Percentiles rank a stretch among this genome's conserved stretches.
phyloP scores from a whole-genome alignment of 257 asterid genomes.

The Handroanthus guayacan region DNA sequence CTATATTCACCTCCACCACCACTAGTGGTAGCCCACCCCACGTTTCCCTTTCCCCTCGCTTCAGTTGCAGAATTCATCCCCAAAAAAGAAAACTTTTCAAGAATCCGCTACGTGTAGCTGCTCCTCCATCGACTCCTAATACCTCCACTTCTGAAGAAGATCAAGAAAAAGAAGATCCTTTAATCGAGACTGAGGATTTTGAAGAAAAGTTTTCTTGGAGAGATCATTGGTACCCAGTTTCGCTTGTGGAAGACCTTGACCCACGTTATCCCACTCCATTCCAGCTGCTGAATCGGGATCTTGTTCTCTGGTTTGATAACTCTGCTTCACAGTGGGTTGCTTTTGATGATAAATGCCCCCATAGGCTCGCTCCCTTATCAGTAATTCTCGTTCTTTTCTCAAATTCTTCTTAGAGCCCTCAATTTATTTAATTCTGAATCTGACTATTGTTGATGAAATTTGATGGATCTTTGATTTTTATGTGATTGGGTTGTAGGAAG shows the following conservation, averaged over 20 bases:
- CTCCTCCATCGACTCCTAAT: conserved; percentile 65
- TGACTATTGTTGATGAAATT: conserved; percentile 11
- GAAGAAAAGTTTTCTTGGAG: conserved; percentile 89
- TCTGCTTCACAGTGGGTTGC: conserved; percentile 88
- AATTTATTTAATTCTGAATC: not conserved
- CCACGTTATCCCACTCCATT: conserved; percentile 83
- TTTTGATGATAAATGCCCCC: conserved; percentile 96
- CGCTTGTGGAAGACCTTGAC: conserved; percentile 91
- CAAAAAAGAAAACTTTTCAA: conserved; percentile 33
- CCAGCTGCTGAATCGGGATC: conserved; percentile 91
- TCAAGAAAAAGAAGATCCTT: conserved; percentile 40
- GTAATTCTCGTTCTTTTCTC: conserved; percentile 41
- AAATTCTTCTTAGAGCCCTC: not conserved
- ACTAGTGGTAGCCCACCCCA: conserved; percentile 8
- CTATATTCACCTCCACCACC: conserved; percentile 41
- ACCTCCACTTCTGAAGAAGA: conserved; percentile 49
- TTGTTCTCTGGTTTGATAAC: conserved; percentile 91
- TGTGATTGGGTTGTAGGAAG: conserved; percentile 66
- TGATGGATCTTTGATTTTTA: not conserved
- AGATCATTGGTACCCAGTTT: conserved; percentile 98
- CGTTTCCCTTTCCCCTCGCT: conserved; percentile 33
- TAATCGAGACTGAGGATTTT: conserved; percentile 44
- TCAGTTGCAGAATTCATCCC: conserved; percentile 27
- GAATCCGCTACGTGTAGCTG: conserved; percentile 56
- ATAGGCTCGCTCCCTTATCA: conserved; percentile 96